A percentile compares a stretch with the other conserved stretches of the same genome.
Conservation (phyloP, 352 stramenopile genomes). For the Globisporangium takayamanum region DNA sequence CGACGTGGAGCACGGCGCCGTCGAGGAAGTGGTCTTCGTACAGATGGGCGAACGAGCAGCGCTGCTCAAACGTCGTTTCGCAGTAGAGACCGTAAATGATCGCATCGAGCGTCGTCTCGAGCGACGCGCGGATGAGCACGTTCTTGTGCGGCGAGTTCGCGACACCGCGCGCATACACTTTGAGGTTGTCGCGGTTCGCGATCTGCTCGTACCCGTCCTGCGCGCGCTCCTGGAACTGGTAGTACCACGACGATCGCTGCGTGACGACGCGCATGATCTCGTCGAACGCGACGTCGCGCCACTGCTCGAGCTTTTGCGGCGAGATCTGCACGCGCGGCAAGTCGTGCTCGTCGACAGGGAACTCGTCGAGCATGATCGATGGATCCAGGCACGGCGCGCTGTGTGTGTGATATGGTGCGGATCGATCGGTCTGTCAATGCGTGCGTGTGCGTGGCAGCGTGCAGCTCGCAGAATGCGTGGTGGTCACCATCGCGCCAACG, state of each 20-base stretch:
- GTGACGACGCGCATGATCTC: slow-evolving; percentile 22
- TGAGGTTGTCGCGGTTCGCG: slow-evolving; percentile 23
- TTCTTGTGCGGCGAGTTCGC: slow-evolving; percentile 20
- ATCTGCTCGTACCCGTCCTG: slow-evolving; percentile 30
- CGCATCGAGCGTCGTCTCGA: slow-evolving; percentile 39
- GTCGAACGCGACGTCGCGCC: slow-evolving; percentile 20
- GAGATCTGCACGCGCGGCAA: slow-evolving; percentile 24
- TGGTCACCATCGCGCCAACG: too few relatives aligned
- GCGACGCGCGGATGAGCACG: slow-evolving; percentile 21
- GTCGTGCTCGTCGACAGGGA: slow-evolving; percentile 11
- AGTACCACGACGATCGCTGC: slow-evolving; percentile 28
- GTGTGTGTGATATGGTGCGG: not conserved
- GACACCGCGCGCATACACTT: slow-evolving; percentile 22
- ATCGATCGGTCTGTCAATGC: not conserved
- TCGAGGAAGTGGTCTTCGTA: slow-evolving; percentile 45
- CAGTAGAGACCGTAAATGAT: slow-evolving; percentile 33
- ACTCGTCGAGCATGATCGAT: slow-evolving; percentile 12
- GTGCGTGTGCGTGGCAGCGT: not conserved
- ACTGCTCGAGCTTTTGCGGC: slow-evolving; percentile 19
- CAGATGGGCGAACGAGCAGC: slow-evolving; percentile 28
- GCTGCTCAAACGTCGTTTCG: slow-evolving; percentile 29
- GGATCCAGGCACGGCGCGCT: too few relatives aligned
- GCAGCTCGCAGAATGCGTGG: not conserved
- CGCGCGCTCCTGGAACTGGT: slow-evolving; percentile 22
- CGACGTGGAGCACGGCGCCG: slow-evolving; percentile 33